Base-by-base conservation (phyloP, 805 yeast species). In the Candida pini region DNA sequence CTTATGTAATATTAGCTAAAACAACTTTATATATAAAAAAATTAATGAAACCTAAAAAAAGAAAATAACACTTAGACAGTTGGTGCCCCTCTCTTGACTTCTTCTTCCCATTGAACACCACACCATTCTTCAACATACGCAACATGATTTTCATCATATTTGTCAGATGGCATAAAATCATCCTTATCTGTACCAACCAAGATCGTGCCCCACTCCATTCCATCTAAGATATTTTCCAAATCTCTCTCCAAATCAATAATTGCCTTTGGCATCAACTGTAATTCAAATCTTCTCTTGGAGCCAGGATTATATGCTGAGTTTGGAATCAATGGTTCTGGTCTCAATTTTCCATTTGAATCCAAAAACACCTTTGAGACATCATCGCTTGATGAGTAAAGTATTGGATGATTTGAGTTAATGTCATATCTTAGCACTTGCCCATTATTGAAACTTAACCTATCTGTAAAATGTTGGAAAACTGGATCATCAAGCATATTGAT, bases 191-290 rank as follows among this genome's bases (percentile, higher is more conserved):
- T 85, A 27, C 79, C 84, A 2, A 90, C 83, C 18, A 86, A 63
- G 20, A 92, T 83, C 0, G 97, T 84, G 2, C 97, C 97, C 98
- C 98, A 92, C 43, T 90, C 94, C 95, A 90, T 90, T 9, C 97
- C 97, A 23, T 76, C 76, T 28, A 71, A 48, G 2, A 83, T 63
- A 48, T 58, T 51, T 47, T 62, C 50, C 36, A 21, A 32, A 56
- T 63, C 12, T 28, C 66, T 67, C 53, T 90, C 97, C 29, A 92
- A 66, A 49, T 86, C 90, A 33, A 85, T 66, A 34, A 92, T 90
- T 34, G 88, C 76, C 54, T 86, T 86, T 2, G 98, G 98, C 97
- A 90, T 90, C 35, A 92, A 58, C 55, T 92, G 98, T 38, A 90
- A 62, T 58, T 92, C 98, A 52, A 87, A 83, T 21, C 71, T 72